Percentiles rank a stretch among this genome's conserved stretches.
Evolutionary conservation across 345 rosid species (phyloP).

Genomic region (Heritiera fomes): DNA sequence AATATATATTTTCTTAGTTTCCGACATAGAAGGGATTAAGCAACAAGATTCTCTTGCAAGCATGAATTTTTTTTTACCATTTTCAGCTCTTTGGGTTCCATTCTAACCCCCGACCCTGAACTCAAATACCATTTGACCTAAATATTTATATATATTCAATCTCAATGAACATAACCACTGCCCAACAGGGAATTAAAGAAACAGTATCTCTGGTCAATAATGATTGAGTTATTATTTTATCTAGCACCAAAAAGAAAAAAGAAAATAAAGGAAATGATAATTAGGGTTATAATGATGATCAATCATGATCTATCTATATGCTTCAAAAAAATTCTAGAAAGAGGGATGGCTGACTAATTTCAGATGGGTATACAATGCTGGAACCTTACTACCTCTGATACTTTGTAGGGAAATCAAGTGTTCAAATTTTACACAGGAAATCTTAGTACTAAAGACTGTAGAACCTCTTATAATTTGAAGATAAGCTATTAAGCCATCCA

Average conservation of each 20-base stretch:
- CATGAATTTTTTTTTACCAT: neutral
- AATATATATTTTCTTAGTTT: neutral
- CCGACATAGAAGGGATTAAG: conserved; percentile 2
- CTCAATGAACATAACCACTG: conserved; percentile 9
- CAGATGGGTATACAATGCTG: neutral
- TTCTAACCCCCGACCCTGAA: neutral
- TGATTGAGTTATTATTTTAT: conserved; percentile 32
- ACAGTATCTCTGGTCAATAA: conserved; percentile 17
- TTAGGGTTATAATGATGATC: conserved; percentile 25
- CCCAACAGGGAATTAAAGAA: neutral
- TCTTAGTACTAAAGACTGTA: conserved; percentile 10
- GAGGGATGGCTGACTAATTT: neutral
- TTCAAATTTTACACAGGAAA: conserved; percentile 28
- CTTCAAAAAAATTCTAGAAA: neutral
- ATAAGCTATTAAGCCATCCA: no score
- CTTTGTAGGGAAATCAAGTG: conserved; percentile 30
- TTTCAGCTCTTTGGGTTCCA: neutral
- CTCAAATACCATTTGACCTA: neutral
- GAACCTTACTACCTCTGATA: neutral
- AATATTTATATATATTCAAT: neutral
- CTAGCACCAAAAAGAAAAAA: neutral
- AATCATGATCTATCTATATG: neutral
- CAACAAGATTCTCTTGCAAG: neutral
- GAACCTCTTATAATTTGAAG: conserved; percentile 10
- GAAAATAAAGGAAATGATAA: neutral